Evolutionary conservation across 306 rosid genomes (phyloP).

Genomic region (Sindora glabra): DNA sequence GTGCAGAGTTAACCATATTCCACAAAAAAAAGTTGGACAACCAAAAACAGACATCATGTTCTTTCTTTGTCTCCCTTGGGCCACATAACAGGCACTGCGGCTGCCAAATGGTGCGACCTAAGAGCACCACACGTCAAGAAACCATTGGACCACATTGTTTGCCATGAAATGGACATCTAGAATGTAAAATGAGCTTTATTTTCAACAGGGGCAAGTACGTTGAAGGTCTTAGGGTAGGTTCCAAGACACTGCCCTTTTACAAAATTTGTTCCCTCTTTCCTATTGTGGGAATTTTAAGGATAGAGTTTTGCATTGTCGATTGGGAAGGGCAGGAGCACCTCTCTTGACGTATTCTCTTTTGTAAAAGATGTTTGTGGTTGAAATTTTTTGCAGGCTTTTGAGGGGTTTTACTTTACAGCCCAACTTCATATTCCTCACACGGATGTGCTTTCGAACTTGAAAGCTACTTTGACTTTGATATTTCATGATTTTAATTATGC

Average conservation of each 20-base stretch:
- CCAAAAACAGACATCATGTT: slow-evolving; percentile 7
- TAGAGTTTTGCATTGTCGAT: too few species aligned
- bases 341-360: slow-evolving; percentile 11
- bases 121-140: slow-evolving; percentile 15
- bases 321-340: too few species aligned
- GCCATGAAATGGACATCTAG: slow-evolving; percentile 19
- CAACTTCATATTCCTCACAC: slow-evolving; percentile 27
- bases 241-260: slow-evolving; percentile 22
- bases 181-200: slow-evolving; percentile 18
- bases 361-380: slow-evolving; percentile 14
- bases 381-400: slow-evolving; percentile 15
- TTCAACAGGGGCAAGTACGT: too few species aligned
- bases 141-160: not conserved
- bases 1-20: slow-evolving; percentile 13
- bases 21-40: slow-evolving; percentile 20
- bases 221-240: slow-evolving; percentile 18
- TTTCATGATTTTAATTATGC: slow-evolving; percentile 8
- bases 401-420: slow-evolving; percentile 40
- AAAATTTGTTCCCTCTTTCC: slow-evolving; percentile 21
- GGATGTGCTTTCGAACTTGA: slow-evolving; percentile 21
- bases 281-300: slow-evolving; percentile 53
- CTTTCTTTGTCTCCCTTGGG: slow-evolving; percentile 35
- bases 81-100: slow-evolving; percentile 4
- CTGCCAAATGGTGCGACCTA: slow-evolving; percentile 30
- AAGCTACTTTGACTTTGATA: slow-evolving; percentile 19